A percentile compares a stretch with the other conserved stretches of the same genome.
Conservation (phyloP, 306 rosid species). For the Quercus dentata region DNA sequence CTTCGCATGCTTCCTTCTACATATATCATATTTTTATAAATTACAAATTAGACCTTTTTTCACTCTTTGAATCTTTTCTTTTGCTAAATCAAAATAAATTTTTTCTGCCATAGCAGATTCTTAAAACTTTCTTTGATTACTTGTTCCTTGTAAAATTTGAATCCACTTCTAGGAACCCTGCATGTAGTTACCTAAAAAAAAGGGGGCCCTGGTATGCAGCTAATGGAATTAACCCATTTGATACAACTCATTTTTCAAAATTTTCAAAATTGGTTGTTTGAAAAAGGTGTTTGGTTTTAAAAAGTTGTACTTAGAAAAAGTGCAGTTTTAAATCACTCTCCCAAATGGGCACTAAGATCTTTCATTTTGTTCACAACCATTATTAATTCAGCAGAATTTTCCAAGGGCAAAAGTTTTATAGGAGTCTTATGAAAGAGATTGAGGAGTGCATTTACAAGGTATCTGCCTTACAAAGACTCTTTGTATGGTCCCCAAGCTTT, state of each 20-base stretch:
- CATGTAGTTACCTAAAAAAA: background rate
- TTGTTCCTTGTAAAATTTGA: background rate
- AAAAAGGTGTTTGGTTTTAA: too few relatives aligned
- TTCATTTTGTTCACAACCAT: background rate
- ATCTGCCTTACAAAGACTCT: background rate
- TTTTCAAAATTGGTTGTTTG: too few relatives aligned
- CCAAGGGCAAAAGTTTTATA: background rate
- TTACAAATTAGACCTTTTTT: background rate
- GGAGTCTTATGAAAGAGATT: background rate
- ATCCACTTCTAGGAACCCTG: constrained; percentile 3
- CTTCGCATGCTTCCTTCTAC: background rate
- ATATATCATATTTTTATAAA: background rate
- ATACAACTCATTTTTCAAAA: too few relatives aligned
- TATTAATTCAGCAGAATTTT: background rate
- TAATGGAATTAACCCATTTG: too few relatives aligned
- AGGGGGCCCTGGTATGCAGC: background rate
- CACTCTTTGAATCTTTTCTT: background rate
- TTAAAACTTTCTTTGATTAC: background rate
- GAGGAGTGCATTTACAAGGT: background rate
- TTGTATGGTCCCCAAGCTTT: background rate
- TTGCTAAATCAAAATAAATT: background rate
- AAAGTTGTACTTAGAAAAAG: too few relatives aligned
- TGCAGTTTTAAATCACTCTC: too few relatives aligned
- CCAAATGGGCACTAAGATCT: background rate
- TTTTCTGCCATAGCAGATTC: constrained; percentile 10